Evolutionary conservation across 495 filamentous ascomycete species (phyloP), one percentile per base, ranked within the genome.

Genomic region (Daldinia grandis): DNA sequence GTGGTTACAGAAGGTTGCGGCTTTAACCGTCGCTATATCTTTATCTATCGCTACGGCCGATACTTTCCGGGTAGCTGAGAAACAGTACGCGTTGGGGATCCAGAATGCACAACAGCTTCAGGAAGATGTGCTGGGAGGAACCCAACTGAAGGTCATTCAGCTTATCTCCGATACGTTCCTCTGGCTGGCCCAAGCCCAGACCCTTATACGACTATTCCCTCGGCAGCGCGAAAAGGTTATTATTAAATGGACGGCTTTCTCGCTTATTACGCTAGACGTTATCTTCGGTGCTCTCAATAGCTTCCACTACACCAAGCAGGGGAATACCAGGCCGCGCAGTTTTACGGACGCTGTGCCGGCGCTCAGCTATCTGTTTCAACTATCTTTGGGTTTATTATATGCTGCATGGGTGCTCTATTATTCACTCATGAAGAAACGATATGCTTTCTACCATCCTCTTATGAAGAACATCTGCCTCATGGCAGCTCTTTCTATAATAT

Each of bases 161-260:
- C 87, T 98, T 64, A 92, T 99, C 56, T 97, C 93, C 3, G 93
- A 96, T 76, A 92, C 94, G 0, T 98, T 97, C 73, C 86, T 99
- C 10, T 99, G 95, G 95, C 88, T 98, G 59, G 95, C 95, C 1
- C 95, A 99, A 79, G 94, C 96, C 0, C 95, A 99, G 78, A 99
- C 95, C 0, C 82, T 99, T 53, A 97, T 99, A 74, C 89, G 95
- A 53, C 82, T 99, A 0, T 99, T 99, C 74, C 96, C 96, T 17
- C 91, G 95, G 27, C 94, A 98, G 74, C 93, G 96, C 68, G 95
- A 99, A 78, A 98, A 98, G 80, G 88, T 98, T 21, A 91, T 98
- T 75, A 99, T 99, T 81, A 98, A 98, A 81, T 99, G 95, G 95
- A 91, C 93, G 8, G 95, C 94, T 1, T 97, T 98, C 79, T 92